phyloP scores from a whole-genome alignment of 2,329 filamentous ascomycete species.

The Trichoderma koningiopsis region DNA sequence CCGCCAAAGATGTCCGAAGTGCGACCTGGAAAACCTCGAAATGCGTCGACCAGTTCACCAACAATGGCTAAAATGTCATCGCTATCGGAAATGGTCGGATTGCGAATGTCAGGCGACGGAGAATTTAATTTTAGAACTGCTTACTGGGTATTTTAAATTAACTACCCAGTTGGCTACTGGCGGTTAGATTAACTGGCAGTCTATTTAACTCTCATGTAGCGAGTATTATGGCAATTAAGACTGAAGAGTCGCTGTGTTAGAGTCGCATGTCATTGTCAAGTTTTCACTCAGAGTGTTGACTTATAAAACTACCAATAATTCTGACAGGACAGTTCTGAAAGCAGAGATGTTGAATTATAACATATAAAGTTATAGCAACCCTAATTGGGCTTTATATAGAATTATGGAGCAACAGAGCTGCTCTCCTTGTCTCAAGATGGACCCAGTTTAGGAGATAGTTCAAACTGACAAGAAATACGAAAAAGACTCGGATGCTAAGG shows the following conservation, averaged over 20 bases:
- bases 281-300: not conserved
- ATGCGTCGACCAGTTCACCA: not conserved
- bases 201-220: not conserved
- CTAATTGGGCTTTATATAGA: not conserved
- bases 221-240: not conserved
- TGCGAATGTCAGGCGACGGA: not conserved
- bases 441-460: slow-evolving; percentile 9
- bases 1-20: slow-evolving; percentile 9
- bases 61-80: not conserved
- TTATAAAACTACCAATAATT: not conserved
- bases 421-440: not conserved
- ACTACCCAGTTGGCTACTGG: too few relatives aligned
- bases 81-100: not conserved
- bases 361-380: not conserved
- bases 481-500: slow-evolving; percentile 11
- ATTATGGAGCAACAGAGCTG: not conserved
- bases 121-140: not conserved
- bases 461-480: not conserved
- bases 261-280: not conserved
- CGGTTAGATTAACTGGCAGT: too few relatives aligned
- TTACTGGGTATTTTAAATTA: not conserved
- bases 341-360: too few relatives aligned
- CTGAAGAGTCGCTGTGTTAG: not conserved
- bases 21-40: not conserved
- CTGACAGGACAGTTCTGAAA: not conserved